These are phyloP conservation scores for Gossypium rotundifolium DNA, from an alignment of 345 rosid genomes.

Conservation along the genomic window DNA sequence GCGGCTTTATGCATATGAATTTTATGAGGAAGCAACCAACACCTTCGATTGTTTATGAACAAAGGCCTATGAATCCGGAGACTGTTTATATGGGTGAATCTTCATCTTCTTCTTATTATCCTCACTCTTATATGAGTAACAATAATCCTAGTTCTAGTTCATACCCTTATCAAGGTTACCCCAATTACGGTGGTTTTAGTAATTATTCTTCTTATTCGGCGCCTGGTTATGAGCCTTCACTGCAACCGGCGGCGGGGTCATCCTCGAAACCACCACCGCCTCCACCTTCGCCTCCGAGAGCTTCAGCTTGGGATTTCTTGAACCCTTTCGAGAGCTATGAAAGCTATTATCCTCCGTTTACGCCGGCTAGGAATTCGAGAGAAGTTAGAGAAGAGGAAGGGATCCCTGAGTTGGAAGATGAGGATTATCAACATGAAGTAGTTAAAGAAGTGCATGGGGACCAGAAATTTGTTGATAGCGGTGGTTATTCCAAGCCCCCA, in stretches of 20 bases:
- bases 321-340: constrained; percentile 51
- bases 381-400: constrained; percentile 74
- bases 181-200: constrained; percentile 23
- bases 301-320: constrained; percentile 76
- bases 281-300: constrained; percentile 71
- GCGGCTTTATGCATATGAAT: constrained; percentile 61
- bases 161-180: constrained; percentile 28
- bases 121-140: constrained; percentile 20
- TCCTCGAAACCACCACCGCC: constrained; percentile 71
- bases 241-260: constrained; percentile 25
- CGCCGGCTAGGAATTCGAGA: constrained; percentile 60
- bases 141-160: constrained; percentile 15
- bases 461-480: constrained; percentile 32
- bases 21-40: constrained; percentile 68
- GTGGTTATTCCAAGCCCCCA: constrained; percentile 28
- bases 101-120: constrained; percentile 44
- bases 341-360: constrained; percentile 37
- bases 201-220: constrained; percentile 25
- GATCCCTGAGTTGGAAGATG: constrained; percentile 94
- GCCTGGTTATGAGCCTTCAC: constrained; percentile 33
- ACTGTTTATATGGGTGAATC: constrained; percentile 60
- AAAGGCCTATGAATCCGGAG: constrained; percentile 52
- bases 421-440: constrained; percentile 52
- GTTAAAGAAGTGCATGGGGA: constrained; percentile 62
- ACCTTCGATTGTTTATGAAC: constrained; percentile 57